phyloP scores from a whole-genome alignment of 371 early-diverging fungal genomes.

The Blakeslea trispora region DNA sequence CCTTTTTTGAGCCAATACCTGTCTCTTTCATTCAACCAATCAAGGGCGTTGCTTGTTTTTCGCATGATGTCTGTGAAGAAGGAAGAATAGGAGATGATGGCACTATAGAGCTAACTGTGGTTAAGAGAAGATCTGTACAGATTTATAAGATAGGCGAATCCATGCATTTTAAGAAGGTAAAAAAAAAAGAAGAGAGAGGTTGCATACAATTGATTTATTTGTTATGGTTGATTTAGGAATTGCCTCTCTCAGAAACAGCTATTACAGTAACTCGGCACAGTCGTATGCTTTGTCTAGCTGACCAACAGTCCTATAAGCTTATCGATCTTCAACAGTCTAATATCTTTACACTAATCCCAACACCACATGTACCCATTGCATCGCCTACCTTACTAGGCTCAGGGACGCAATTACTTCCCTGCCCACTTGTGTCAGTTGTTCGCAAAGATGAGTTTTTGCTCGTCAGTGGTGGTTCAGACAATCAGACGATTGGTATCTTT shows the following conservation, averaged over 20 bases:
- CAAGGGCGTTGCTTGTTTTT: conserved; percentile 69
- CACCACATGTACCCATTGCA: conserved; percentile 42
- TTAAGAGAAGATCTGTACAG: conserved; percentile 63
- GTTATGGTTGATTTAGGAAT: too few relatives aligned
- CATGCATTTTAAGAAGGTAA: conserved; percentile 55
- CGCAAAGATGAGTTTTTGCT: conserved; percentile 73
- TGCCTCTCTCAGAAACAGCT: conserved; percentile 67
- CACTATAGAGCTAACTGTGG: conserved; percentile 63
- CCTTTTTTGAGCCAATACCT: conserved; percentile 61
- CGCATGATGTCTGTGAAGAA: conserved; percentile 58
- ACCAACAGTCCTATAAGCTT: conserved; percentile 64
- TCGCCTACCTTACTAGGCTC: conserved; percentile 44
- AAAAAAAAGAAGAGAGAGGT: too few relatives aligned
- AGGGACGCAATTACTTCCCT: conserved; percentile 36
- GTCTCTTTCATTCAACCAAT: conserved; percentile 55
- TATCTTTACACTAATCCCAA: conserved; percentile 63
- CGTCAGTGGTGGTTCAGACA: conserved; percentile 57
- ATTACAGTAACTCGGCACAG: conserved; percentile 55
- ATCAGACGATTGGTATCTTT: conserved; percentile 75
- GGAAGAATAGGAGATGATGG: conserved; percentile 62
- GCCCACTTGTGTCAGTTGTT: conserved; percentile 66
- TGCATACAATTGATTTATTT: too few relatives aligned
- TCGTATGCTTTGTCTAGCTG: conserved; percentile 66
- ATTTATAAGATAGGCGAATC: conserved; percentile 56
- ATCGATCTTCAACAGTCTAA: conserved; percentile 54